Evolutionary conservation across 2,329 filamentous ascomycete species (phyloP).

Genomic region (Botrytis paeoniae): DNA sequence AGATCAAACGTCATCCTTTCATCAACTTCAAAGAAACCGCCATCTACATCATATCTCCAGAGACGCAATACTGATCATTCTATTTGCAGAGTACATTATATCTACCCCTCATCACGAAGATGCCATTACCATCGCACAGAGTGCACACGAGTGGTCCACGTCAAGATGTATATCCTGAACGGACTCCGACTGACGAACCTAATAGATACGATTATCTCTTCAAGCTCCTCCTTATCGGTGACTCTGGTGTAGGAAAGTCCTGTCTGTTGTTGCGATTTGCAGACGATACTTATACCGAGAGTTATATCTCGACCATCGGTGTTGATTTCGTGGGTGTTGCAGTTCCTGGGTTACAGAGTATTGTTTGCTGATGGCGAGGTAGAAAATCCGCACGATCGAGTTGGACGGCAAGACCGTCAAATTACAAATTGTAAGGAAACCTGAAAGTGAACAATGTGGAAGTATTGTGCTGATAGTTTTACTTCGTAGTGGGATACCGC

Average conservation of each 20-base stretch:
- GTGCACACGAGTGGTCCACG: constrained; percentile 2
- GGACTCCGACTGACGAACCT: constrained; percentile 24
- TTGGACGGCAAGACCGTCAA: constrained; percentile 99
- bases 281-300: constrained; percentile 98
- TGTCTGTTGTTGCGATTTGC: constrained; percentile 97
- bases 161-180: constrained; percentile 20
- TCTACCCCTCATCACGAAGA: background rate
- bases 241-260: constrained; percentile 99
- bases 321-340: constrained; percentile 85
- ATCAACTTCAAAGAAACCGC: constrained; percentile 21
- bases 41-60: constrained; percentile 3
- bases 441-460: background rate
- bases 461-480: constrained; percentile 34
- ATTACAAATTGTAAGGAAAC: constrained; percentile 83
- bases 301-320: constrained; percentile 99
- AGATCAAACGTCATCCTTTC: constrained; percentile 20
- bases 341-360: constrained; percentile 1
- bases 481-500: constrained; percentile 88
- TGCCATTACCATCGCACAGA: constrained; percentile 6
- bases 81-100: constrained; percentile 18
- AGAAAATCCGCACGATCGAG: constrained; percentile 99
- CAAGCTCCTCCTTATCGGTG: constrained; percentile 99
- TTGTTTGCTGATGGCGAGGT: constrained; percentile 37
- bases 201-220: constrained; percentile 99
- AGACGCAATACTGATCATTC: constrained; percentile 1